A percentile compares a stretch with the other conserved stretches of the same genome.
Evolutionary conservation across 164 flowering plant species (phyloP).

Genomic region (Vitis riparia): DNA sequence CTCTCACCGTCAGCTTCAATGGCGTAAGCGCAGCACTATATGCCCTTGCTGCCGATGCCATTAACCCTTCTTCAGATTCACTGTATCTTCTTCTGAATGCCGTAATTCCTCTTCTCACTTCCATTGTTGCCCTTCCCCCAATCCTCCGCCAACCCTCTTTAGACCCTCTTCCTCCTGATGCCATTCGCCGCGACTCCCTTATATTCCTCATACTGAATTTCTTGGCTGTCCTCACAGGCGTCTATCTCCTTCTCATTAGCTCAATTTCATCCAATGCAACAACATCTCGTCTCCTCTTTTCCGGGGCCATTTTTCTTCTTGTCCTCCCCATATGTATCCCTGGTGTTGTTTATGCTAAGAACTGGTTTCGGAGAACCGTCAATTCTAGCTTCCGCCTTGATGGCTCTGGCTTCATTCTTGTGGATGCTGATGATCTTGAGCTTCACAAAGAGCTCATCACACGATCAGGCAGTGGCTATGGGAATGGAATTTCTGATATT

Average conservation of each 20-base stretch:
- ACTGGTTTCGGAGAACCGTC: slow-evolving; percentile 52
- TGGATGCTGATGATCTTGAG: slow-evolving; percentile 71
- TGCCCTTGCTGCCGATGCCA: slow-evolving; percentile 62
- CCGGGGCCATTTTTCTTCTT: slow-evolving; percentile 68
- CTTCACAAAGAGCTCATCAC: slow-evolving; percentile 60
- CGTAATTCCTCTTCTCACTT: slow-evolving; percentile 56
- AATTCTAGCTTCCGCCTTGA: slow-evolving; percentile 48
- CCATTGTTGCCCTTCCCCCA: slow-evolving; percentile 54
- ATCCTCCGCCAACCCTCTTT: slow-evolving; percentile 66
- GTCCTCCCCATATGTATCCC: slow-evolving; percentile 68
- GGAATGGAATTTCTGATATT: slow-evolving; percentile 5
- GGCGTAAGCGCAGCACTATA: slow-evolving; percentile 90
- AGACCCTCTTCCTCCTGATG: slow-evolving; percentile 47
- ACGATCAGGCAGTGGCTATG: slow-evolving; percentile 21
- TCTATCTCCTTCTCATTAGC: slow-evolving; percentile 69
- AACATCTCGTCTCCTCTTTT: slow-evolving; percentile 46
- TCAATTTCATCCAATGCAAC: slow-evolving; percentile 29
- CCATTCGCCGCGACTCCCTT: slow-evolving; percentile 54
- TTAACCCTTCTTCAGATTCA: slow-evolving; percentile 39
- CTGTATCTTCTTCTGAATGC: slow-evolving; percentile 81
- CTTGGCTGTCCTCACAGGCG: slow-evolving; percentile 68
- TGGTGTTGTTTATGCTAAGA: slow-evolving; percentile 59
- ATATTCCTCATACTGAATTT: slow-evolving; percentile 64
- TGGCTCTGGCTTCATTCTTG: slow-evolving; percentile 67
- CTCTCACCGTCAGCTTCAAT: slow-evolving; percentile 86